Conservation (phyloP, 73 alveolate species). For the Stentor roeselii region DNA sequence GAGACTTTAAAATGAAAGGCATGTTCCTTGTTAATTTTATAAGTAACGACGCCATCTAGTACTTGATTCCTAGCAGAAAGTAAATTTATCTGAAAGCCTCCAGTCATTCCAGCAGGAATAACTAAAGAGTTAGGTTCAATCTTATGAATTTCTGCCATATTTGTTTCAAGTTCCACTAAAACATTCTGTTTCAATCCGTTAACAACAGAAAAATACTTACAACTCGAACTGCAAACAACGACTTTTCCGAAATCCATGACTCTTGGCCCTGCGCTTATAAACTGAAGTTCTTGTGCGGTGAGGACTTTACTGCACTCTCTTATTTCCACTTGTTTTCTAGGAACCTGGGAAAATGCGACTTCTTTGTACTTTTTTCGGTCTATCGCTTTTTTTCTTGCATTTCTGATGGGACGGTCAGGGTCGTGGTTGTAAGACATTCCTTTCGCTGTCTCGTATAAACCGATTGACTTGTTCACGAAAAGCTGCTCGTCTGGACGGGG, state of each 20-base stretch:
- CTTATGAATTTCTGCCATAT: constrained; percentile 73
- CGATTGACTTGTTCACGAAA: constrained; percentile 84
- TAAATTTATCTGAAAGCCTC: constrained; percentile 91
- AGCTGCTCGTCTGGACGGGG: constrained; percentile 75
- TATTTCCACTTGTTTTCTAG: constrained; percentile 93
- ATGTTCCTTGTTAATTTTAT: constrained; percentile 88
- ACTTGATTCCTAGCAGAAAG: constrained; percentile 60
- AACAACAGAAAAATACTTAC: constrained; percentile 85
- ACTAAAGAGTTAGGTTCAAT: constrained; percentile 83
- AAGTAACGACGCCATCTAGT: constrained; percentile 78
- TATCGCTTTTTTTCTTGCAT: constrained; percentile 29
- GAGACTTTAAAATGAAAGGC: constrained; percentile 80
- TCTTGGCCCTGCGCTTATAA: constrained; percentile 91
- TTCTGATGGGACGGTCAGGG: constrained; percentile 10
- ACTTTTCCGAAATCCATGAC: constrained; percentile 88
- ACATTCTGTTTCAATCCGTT: constrained; percentile 90
- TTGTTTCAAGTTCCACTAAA: constrained; percentile 82
- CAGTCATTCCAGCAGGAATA: constrained; percentile 94
- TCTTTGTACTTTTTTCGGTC: constrained; percentile 57
- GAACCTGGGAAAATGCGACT: constrained; percentile 79
- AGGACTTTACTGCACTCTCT: constrained; percentile 91
- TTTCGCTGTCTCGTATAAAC: constrained; percentile 57
- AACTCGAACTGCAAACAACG: constrained; percentile 78
- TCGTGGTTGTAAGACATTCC: constrained; percentile 37
- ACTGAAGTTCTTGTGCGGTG: constrained; percentile 86